Percentiles rank a stretch among this genome's conserved stretches.
Conservation (phyloP, 495 filamentous ascomycete species). For the Trichoderma reesei region DNA sequence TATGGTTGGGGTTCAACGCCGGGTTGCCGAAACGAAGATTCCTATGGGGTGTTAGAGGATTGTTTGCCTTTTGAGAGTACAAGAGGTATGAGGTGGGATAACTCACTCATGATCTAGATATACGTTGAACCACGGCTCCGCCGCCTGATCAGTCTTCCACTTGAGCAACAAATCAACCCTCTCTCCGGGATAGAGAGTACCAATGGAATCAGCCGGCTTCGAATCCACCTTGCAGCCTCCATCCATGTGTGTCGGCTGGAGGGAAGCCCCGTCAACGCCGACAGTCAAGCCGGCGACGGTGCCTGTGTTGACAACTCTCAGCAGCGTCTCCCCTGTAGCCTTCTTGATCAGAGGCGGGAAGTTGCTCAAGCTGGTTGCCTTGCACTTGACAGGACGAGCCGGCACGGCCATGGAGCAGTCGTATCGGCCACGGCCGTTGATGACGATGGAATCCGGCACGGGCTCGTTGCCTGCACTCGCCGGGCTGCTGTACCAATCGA, state of each 20-base stretch:
- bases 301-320: conserved; percentile 22
- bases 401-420: conserved; percentile 40
- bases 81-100: neutral
- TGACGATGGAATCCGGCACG: conserved; percentile 41
- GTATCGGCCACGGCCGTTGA: conserved; percentile 41
- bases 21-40: conserved; percentile 40
- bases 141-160: conserved; percentile 7
- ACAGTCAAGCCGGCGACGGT: conserved; percentile 36
- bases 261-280: conserved; percentile 19
- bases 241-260: conserved; percentile 34
- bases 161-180: conserved; percentile 37
- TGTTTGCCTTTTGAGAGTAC: neutral
- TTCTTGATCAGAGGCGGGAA: neutral
- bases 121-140: conserved; percentile 16
- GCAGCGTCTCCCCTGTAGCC: neutral
- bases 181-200: conserved; percentile 41
- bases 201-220: conserved; percentile 22
- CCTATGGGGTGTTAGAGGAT: conserved; percentile 15
- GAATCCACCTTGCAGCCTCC: conserved; percentile 27
- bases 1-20: conserved; percentile 32
- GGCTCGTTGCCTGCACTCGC: conserved; percentile 43
- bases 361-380: conserved; percentile 13
- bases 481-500: conserved; percentile 38
- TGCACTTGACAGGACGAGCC: conserved; percentile 38
- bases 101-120: conserved; percentile 36